phyloP scores from a whole-genome alignment of 257 asterid species.

The Salvia splendens region DNA sequence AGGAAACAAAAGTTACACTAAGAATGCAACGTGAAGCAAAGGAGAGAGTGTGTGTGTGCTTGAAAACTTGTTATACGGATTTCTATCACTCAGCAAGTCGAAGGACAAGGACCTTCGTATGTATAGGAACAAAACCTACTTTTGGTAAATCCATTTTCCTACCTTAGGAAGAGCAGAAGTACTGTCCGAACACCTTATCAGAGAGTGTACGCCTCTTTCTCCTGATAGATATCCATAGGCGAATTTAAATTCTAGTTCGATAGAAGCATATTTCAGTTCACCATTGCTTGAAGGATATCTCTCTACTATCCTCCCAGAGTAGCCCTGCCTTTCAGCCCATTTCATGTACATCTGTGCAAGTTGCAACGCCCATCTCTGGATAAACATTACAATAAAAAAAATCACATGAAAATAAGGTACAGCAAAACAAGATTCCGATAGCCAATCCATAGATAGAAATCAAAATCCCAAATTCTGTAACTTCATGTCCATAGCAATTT shows the following conservation, averaged over 20 bases:
- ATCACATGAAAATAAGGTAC: neutral
- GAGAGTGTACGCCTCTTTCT: slow-evolving; percentile 71
- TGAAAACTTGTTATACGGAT: too few relatives aligned
- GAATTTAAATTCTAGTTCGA: slow-evolving; percentile 70
- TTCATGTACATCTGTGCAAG: slow-evolving; percentile 68
- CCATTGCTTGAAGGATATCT: slow-evolving; percentile 48
- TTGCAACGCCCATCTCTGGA: slow-evolving; percentile 66
- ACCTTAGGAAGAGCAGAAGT: slow-evolving; percentile 52
- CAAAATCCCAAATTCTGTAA: slow-evolving; percentile 1
- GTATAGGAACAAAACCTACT: neutral
- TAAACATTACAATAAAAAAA: slow-evolving; percentile 26
- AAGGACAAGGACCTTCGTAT: neutral
- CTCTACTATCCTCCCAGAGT: slow-evolving; percentile 66
- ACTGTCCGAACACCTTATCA: slow-evolving; percentile 41
- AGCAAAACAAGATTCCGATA: slow-evolving; percentile 18
- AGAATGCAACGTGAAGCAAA: too few relatives aligned
- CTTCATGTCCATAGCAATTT: neutral
- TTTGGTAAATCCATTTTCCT: slow-evolving; percentile 21
- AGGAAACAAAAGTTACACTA: too few relatives aligned
- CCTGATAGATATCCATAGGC: slow-evolving; percentile 74
- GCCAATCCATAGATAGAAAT: neutral
- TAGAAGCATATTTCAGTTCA: slow-evolving; percentile 49
- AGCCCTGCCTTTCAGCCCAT: slow-evolving; percentile 81
- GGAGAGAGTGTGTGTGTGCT: too few relatives aligned
- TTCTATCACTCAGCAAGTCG: neutral